These are phyloP conservation scores for Penicillium angulare DNA, from an alignment of 495 filamentous ascomycete species.

Conservation along the genomic window DNA sequence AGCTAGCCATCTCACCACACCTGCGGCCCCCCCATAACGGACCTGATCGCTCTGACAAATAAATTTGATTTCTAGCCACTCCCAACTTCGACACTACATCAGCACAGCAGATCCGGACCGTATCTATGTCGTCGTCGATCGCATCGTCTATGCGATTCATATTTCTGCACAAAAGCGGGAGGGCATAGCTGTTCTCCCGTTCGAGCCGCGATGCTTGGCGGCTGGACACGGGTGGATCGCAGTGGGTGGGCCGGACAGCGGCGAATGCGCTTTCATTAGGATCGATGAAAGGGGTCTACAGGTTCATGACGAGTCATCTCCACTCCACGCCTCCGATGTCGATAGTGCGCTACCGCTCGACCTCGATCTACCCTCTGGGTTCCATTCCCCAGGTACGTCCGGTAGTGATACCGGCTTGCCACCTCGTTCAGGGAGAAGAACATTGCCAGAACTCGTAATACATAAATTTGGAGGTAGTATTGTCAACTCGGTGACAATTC, in stretches of 20 bases:
- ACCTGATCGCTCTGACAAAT: slow-evolving; percentile 8
- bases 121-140: slow-evolving; percentile 78
- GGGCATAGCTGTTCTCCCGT: slow-evolving; percentile 74
- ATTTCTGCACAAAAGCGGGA: slow-evolving; percentile 69
- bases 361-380: slow-evolving; percentile 40
- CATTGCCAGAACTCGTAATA: slow-evolving; percentile 47
- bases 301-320: slow-evolving; percentile 30
- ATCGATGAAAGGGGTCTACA: slow-evolving; percentile 43
- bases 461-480: slow-evolving; percentile 57
- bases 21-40: neutral
- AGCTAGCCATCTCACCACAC: slow-evolving; percentile 1
- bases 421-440: slow-evolving; percentile 27
- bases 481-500: slow-evolving; percentile 71
- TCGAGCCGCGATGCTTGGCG: slow-evolving; percentile 80
- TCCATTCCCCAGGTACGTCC: slow-evolving; percentile 21
- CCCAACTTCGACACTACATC: slow-evolving; percentile 88
- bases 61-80: slow-evolving; percentile 63
- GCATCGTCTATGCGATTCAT: slow-evolving; percentile 71
- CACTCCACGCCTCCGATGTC: slow-evolving; percentile 47
- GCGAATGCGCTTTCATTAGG: slow-evolving; percentile 78
- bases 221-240: slow-evolving; percentile 85
- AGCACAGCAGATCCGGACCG: slow-evolving; percentile 71
- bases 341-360: slow-evolving; percentile 62
- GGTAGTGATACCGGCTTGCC: slow-evolving; percentile 28
- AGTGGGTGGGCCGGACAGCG: slow-evolving; percentile 76